Conservation (phyloP, 305 asterid species). For the Fraxinus floribunda region DNA sequence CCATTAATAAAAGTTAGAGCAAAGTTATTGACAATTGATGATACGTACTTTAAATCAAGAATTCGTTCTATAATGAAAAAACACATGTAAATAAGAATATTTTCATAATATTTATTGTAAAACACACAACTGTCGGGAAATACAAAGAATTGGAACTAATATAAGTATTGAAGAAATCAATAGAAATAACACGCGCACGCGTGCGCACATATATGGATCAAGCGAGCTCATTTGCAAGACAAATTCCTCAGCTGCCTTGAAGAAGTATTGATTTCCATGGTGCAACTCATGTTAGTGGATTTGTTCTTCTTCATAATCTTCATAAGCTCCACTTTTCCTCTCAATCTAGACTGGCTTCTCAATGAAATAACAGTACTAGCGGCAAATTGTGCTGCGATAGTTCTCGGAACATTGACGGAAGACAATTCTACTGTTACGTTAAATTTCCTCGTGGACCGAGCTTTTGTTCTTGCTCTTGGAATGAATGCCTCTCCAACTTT, state of each 20-base stretch:
- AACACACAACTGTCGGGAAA: not conserved
- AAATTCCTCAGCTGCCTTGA: not conserved
- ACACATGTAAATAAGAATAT: too few relatives aligned
- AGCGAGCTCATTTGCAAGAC: not conserved
- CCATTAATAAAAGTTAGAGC: too few relatives aligned
- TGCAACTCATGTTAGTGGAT: constrained; percentile 20
- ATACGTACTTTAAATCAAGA: too few relatives aligned
- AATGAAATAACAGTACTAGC: constrained; percentile 5
- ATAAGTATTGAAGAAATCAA: not conserved
- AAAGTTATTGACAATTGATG: too few relatives aligned
- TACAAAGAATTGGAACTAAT: not conserved
- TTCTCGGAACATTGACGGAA: not conserved
- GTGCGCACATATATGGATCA: too few relatives aligned
- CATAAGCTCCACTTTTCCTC: constrained; percentile 25
- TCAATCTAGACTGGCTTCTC: constrained; percentile 18
- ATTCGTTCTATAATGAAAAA: too few relatives aligned
- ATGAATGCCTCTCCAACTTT: constrained; percentile 25
- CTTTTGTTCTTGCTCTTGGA: constrained; percentile 8
- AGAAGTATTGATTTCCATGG: not conserved
- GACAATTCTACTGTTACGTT: constrained; percentile 5
- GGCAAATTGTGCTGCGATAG: not conserved
- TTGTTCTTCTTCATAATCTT: constrained; percentile 26
- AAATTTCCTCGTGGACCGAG: constrained; percentile 13
- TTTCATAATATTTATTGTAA: not conserved
- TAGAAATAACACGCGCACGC: not conserved